A percentile compares a stretch with the other conserved stretches of the same genome.
Evolutionary conservation across 495 filamentous ascomycete species (phyloP).

Genomic region (Lophiotrema nucula): DNA sequence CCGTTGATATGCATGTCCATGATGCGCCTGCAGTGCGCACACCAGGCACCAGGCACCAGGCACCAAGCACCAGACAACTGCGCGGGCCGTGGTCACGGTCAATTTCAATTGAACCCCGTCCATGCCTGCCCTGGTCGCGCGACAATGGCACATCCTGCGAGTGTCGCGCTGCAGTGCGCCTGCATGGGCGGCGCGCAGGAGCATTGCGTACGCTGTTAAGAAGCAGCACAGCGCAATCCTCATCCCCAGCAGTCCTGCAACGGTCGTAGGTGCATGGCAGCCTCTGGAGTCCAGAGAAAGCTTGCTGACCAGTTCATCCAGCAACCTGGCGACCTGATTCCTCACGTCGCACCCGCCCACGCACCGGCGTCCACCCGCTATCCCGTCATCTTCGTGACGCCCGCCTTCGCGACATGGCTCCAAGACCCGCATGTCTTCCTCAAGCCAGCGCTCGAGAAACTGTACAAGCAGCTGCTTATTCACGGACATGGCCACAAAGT

Average conservation of each 20-base stretch:
- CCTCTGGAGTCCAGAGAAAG: background rate
- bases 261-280: constrained; percentile 1
- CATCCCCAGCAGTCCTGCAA: constrained; percentile 8
- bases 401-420: constrained; percentile 32
- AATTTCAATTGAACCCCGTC: constrained; percentile 11
- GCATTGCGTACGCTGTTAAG: too few relatives aligned
- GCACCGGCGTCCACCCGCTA: background rate
- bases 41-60: too few relatives aligned
- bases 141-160: constrained; percentile 16
- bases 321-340: constrained; percentile 21
- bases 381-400: constrained; percentile 29
- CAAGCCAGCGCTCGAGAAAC: constrained; percentile 10
- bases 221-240: constrained; percentile 24
- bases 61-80: too few relatives aligned
- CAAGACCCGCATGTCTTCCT: constrained; percentile 24
- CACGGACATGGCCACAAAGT: constrained; percentile 18
- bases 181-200: background rate
- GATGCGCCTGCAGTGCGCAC: too few relatives aligned
- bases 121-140: constrained; percentile 19
- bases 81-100: background rate
- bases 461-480: background rate
- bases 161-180: background rate
- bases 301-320: background rate
- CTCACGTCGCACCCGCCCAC: constrained; percentile 15
- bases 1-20: too few relatives aligned